Conservation (phyloP, 2,329 filamentous ascomycete genomes). For the Aspergillus spinulosporus region DNA sequence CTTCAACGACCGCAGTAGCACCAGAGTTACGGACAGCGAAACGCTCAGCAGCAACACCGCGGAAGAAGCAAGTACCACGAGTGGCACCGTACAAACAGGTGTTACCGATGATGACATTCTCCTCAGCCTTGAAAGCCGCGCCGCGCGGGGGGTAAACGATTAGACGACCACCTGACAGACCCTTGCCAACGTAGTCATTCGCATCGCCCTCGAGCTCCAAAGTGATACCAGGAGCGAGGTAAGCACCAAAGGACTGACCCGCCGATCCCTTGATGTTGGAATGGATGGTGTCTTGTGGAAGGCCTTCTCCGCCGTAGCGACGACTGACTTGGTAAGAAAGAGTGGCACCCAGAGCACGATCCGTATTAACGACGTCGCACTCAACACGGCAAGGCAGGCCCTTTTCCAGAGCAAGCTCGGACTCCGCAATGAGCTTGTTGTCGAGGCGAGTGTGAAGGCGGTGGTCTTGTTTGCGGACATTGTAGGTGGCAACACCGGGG, state of each 20-base stretch:
- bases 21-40: slow-evolving; percentile 97
- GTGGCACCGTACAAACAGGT: slow-evolving; percentile 95
- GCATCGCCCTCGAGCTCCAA: slow-evolving; percentile 92
- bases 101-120: slow-evolving; percentile 92
- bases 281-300: slow-evolving; percentile 91
- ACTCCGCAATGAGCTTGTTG: slow-evolving; percentile 96
- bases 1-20: slow-evolving; percentile 93
- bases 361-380: slow-evolving; percentile 94
- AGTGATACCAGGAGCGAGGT: slow-evolving; percentile 88
- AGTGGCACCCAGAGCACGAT: slow-evolving; percentile 88
- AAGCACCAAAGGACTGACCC: slow-evolving; percentile 94
- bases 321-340: slow-evolving; percentile 95
- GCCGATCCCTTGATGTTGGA: slow-evolving; percentile 96
- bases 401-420: slow-evolving; percentile 91
- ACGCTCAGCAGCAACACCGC: slow-evolving; percentile 91
- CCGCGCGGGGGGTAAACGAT: slow-evolving; percentile 91
- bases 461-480: slow-evolving; percentile 96
- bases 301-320: slow-evolving; percentile 81
- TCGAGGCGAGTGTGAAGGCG: slow-evolving; percentile 88
- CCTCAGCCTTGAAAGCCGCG: slow-evolving; percentile 91
- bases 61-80: slow-evolving; percentile 90
- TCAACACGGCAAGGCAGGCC: slow-evolving; percentile 90
- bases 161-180: slow-evolving; percentile 85
- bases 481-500: slow-evolving; percentile 93
- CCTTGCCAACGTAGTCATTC: slow-evolving; percentile 97